Conservation (phyloP, 768 basidiomycete genomes). For the Glaciozyma antarctica region DNA sequence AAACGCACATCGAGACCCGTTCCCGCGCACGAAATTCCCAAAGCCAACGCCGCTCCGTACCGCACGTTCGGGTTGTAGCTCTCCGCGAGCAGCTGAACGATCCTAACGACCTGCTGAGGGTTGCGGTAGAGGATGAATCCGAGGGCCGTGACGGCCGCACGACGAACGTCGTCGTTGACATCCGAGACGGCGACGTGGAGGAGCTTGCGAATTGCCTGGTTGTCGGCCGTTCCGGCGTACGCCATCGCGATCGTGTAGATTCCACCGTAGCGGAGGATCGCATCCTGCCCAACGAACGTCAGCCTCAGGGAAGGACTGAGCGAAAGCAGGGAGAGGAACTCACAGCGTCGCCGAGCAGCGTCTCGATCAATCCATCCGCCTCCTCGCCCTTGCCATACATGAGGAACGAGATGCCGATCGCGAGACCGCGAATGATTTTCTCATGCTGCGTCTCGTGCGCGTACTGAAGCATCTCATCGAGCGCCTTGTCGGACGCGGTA, state of each 20-base stretch:
- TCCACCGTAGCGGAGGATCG: conserved; percentile 92
- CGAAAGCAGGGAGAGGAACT: conserved; percentile 21
- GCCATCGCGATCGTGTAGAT: conserved; percentile 94
- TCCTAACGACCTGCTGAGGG: conserved; percentile 86
- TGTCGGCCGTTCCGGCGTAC: conserved; percentile 92
- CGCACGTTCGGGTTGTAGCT: conserved; percentile 98
- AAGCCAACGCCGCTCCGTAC: conserved; percentile 88
- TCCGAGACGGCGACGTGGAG: conserved; percentile 97
- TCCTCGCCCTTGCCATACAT: conserved; percentile 88
- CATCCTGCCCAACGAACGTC: conserved; percentile 54
- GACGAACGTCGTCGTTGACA: conserved; percentile 90
- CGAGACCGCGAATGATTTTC: conserved; percentile 94
- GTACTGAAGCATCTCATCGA: conserved; percentile 92
- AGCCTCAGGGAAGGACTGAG: conserved; percentile 6
- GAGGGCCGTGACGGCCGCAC: conserved; percentile 90
- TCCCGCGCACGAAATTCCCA: conserved; percentile 95
- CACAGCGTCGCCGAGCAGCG: conserved; percentile 77
- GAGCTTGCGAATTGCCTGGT: conserved; percentile 79
- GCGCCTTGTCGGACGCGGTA: conserved; percentile 65
- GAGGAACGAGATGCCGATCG: conserved; percentile 83
- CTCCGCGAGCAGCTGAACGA: conserved; percentile 92
- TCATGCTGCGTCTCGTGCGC: conserved; percentile 97
- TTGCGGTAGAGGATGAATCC: conserved; percentile 97
- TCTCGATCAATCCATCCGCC: conserved; percentile 71
- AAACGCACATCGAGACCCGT: conserved; percentile 74